phyloP scores from a whole-genome alignment of 2,329 filamentous ascomycete species.

The Hypoxylon sp. region DNA sequence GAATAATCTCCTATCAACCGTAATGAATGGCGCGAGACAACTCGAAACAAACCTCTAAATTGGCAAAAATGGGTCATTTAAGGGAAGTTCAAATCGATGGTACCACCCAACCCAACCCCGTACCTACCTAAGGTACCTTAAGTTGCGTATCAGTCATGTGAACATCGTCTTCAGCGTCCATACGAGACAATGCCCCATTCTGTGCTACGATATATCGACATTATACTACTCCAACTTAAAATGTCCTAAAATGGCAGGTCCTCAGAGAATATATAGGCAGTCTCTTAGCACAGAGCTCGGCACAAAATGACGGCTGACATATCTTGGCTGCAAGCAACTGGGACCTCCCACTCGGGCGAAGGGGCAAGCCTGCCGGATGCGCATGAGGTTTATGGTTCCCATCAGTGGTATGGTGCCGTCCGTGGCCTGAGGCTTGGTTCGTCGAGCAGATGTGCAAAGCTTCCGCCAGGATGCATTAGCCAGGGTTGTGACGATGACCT shows the following conservation, averaged over 20 bases:
- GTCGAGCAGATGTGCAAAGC: slow-evolving; percentile 23
- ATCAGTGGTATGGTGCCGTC: slow-evolving; percentile 9
- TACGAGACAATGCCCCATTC: slow-evolving; percentile 30
- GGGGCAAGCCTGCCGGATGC: slow-evolving; percentile 5
- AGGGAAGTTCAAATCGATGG: slow-evolving; percentile 10
- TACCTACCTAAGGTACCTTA: background rate
- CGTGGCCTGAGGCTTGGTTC: slow-evolving; percentile 25
- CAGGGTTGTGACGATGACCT: slow-evolving; percentile 35
- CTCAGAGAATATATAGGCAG: slow-evolving; percentile 20
- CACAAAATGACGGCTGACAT: slow-evolving; percentile 19
- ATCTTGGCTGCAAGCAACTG: slow-evolving; percentile 31
- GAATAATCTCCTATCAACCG: background rate
- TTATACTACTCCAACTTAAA: slow-evolving; percentile 18
- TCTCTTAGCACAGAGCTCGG: slow-evolving; percentile 14
- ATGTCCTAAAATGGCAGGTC: slow-evolving; percentile 41
- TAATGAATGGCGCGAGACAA: slow-evolving; percentile 1
- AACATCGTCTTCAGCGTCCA: slow-evolving; percentile 24
- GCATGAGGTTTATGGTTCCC: slow-evolving; percentile 9
- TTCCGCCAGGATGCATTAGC: slow-evolving; percentile 17
- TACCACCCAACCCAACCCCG: slow-evolving; percentile 11
- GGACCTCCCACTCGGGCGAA: slow-evolving; percentile 24
- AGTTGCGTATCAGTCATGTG: slow-evolving; percentile 30
- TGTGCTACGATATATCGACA: slow-evolving; percentile 28
- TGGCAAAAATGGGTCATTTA: slow-evolving; percentile 2
- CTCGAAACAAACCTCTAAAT: slow-evolving; percentile 2